Percentiles rank a stretch among this genome's conserved stretches.
These are phyloP conservation scores for Penicillium coprophilum DNA, from an alignment of 495 filamentous ascomycete species.

Conservation along the genomic window DNA sequence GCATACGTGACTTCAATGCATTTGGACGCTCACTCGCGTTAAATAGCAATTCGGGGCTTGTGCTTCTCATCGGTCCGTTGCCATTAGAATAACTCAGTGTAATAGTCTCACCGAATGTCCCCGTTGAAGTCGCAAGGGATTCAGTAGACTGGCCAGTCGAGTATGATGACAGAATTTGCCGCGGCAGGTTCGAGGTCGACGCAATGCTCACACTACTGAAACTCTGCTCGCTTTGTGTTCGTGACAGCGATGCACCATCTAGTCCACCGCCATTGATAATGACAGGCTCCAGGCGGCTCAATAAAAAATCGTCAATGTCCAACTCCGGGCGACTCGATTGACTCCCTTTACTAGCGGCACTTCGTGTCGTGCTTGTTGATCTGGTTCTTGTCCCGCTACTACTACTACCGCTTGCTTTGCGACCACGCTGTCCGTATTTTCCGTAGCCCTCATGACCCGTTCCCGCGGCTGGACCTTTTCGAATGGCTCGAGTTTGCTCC, in stretches of 20 bases:
- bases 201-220: constrained; percentile 52
- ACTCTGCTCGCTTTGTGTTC: constrained; percentile 66
- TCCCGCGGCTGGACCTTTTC: constrained; percentile 86
- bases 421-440: constrained; percentile 58
- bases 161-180: constrained; percentile 18
- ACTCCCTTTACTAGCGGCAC: constrained; percentile 53
- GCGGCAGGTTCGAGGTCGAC: constrained; percentile 36
- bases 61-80: constrained; percentile 6
- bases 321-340: constrained; percentile 51
- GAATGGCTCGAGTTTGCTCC: constrained; percentile 55
- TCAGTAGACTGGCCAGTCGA: constrained; percentile 37
- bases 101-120: constrained; percentile 17
- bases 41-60: constrained; percentile 8
- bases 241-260: constrained; percentile 50
- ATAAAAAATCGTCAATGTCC: constrained; percentile 66
- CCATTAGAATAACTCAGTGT: constrained; percentile 14
- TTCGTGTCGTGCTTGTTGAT: constrained; percentile 57
- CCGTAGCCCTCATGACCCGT: constrained; percentile 98
- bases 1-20: constrained; percentile 23
- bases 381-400: constrained; percentile 46
- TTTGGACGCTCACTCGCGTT: neutral
- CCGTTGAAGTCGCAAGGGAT: constrained; percentile 33
- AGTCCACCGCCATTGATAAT: constrained; percentile 74
- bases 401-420: constrained; percentile 50
- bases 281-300: constrained; percentile 80